These are phyloP conservation scores for Penicillium sp. DNA, from an alignment of 2,329 filamentous ascomycete genomes.

Conservation along the genomic window DNA sequence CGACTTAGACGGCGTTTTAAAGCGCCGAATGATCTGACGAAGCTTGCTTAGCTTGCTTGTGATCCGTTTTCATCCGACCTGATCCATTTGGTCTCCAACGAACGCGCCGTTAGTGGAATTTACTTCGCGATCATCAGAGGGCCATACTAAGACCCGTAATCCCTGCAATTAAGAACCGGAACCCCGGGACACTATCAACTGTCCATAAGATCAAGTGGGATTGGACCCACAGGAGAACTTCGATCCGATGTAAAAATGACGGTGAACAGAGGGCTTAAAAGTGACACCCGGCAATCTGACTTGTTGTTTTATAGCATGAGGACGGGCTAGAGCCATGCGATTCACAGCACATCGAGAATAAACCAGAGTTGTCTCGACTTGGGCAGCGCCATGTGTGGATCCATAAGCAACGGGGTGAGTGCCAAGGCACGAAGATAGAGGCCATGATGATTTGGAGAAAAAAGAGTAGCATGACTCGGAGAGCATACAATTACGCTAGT, in stretches of 20 bases:
- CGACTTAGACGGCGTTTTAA: conserved; percentile 5
- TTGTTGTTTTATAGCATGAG: not conserved
- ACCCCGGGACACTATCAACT: not conserved
- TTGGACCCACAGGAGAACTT: not conserved
- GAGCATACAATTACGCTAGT: not conserved
- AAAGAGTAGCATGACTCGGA: not conserved
- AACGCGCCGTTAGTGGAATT: conserved; percentile 15
- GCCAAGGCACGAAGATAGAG: not conserved
- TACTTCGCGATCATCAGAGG: conserved; percentile 1
- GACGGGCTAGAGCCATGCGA: not conserved
- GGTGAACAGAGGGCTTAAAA: not conserved
- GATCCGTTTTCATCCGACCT: not conserved
- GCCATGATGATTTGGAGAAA: not conserved
- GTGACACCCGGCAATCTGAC: not conserved
- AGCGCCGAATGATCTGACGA: not conserved
- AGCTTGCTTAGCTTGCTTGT: not conserved
- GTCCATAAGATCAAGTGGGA: not conserved
- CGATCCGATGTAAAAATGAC: not conserved
- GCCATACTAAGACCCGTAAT: not conserved
- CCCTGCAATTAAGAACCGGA: not conserved
- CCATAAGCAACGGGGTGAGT: not conserved
- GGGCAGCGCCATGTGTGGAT: not conserved
- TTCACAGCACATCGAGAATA: not conserved
- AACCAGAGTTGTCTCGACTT: not conserved
- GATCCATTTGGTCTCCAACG: conserved; percentile 19